phyloP scores from a whole-genome alignment of 2,329 filamentous ascomycete genomes.

The Parastagonospora nodorum region DNA sequence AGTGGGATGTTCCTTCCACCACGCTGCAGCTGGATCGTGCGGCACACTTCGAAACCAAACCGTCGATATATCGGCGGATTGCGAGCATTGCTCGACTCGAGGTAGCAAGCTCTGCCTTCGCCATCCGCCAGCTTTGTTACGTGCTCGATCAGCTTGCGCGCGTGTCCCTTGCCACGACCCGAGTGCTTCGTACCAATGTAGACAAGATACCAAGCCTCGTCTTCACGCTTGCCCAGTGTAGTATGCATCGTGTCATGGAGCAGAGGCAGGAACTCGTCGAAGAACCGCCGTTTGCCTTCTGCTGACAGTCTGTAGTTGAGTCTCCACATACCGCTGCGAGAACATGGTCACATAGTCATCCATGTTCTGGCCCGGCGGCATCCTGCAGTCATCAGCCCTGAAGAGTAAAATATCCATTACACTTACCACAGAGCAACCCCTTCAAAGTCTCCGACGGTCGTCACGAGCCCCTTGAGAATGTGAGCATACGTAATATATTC shows the following conservation, averaged over 20 bases:
- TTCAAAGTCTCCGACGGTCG: conserved; percentile 77
- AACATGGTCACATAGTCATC: conserved; percentile 74
- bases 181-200: conserved; percentile 78
- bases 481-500: conserved; percentile 78
- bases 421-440: conserved; percentile 79
- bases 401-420: neutral
- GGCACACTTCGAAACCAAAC: conserved; percentile 72
- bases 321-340: conserved; percentile 77
- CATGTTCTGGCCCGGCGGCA: conserved; percentile 74
- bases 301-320: conserved; percentile 74
- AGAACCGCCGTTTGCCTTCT: conserved; percentile 76
- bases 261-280: conserved; percentile 75
- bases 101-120: conserved; percentile 71
- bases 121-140: conserved; percentile 69
- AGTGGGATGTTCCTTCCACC: conserved; percentile 65
- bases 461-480: conserved; percentile 73
- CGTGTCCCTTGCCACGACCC: conserved; percentile 74
- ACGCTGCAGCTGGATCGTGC: conserved; percentile 66
- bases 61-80: conserved; percentile 76
- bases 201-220: conserved; percentile 78
- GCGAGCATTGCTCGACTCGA: conserved; percentile 73
- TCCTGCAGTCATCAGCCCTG: conserved; percentile 55
- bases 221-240: conserved; percentile 69
- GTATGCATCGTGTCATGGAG: conserved; percentile 73
- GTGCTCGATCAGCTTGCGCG: conserved; percentile 70